Evolutionary conservation across 441 rosid species (phyloP).

Genomic region (Gossypium trilobum): DNA sequence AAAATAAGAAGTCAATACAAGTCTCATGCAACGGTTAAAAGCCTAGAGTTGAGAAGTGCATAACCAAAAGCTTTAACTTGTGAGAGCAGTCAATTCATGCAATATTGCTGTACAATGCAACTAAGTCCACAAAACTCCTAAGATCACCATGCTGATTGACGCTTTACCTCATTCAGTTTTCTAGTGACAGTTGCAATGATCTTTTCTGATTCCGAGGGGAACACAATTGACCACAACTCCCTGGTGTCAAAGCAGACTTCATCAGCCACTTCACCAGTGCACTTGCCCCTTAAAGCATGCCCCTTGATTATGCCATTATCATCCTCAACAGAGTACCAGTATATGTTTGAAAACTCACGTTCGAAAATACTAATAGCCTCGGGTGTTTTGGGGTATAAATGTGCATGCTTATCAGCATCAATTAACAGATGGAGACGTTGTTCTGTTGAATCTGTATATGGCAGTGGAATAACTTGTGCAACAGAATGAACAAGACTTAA

Average conservation of each 20-base stretch:
- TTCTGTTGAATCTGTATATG: slow-evolving; percentile 78
- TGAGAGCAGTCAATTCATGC: neutral
- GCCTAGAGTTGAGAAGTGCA: neutral
- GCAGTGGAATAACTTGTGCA: slow-evolving; percentile 73
- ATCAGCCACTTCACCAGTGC: slow-evolving; percentile 45
- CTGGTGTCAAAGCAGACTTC: slow-evolving; percentile 70
- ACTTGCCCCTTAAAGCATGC: slow-evolving; percentile 53
- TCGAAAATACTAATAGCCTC: slow-evolving; percentile 63
- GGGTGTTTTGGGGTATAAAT: slow-evolving; percentile 76
- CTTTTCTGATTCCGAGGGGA: slow-evolving; percentile 85
- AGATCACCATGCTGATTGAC: neutral
- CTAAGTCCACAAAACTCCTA: neutral
- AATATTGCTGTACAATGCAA: neutral
- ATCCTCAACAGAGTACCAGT: slow-evolving; percentile 81
- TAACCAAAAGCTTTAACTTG: neutral
- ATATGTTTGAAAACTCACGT: slow-evolving; percentile 60
- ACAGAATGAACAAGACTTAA: slow-evolving; percentile 59
- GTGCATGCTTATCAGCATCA: slow-evolving; percentile 52
- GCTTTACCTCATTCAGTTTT: slow-evolving; percentile 68
- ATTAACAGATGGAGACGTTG: slow-evolving; percentile 79
- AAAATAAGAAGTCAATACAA: slow-evolving; percentile 10
- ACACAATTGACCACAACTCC: slow-evolving; percentile 80
- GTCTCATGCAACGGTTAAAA: neutral
- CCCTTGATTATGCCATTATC: slow-evolving; percentile 70
- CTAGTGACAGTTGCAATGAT: slow-evolving; percentile 62